Conservation (phyloP, 192 early-diverging fungal genomes). For the Backusella sp. region DNA sequence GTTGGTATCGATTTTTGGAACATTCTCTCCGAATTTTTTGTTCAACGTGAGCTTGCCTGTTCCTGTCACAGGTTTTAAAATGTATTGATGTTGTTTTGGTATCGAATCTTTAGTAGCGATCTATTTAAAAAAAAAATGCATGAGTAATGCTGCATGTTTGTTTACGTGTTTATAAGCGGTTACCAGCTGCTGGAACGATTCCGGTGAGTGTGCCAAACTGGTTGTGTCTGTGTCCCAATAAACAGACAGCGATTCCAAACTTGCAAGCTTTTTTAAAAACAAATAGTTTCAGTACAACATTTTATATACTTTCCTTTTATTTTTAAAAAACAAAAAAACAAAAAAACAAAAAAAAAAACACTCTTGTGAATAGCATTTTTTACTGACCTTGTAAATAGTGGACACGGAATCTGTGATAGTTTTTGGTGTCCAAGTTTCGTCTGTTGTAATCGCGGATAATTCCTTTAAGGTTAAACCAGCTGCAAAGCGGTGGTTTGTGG, state of each 20-base stretch:
- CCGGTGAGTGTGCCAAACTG: conserved; percentile 45
- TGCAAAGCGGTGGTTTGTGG: conserved; percentile 66
- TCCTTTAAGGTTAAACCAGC: conserved; percentile 77
- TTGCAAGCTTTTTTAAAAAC: conserved; percentile 47
- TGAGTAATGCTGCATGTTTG: not conserved
- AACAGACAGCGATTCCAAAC: conserved; percentile 57
- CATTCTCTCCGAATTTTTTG: conserved; percentile 12
- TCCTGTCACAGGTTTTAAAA: conserved; percentile 78
- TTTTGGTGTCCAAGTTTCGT: conserved; percentile 65
- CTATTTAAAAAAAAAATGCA: conserved; percentile 27
- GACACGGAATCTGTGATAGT: conserved; percentile 67
- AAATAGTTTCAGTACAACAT: not conserved
- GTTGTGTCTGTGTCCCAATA: conserved; percentile 73
- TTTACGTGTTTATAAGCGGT: not conserved
- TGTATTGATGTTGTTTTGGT: conserved; percentile 57
- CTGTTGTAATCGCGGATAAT: conserved; percentile 78
- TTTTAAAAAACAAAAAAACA: not conserved
- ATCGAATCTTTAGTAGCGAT: conserved; percentile 59
- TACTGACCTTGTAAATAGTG: conserved; percentile 64
- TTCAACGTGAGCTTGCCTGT: conserved; percentile 46
- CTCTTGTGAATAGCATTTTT: not conserved
- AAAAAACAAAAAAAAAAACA: too few relatives aligned
- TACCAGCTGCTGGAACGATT: not conserved
- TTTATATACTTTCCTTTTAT: not conserved
- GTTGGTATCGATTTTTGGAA: conserved; percentile 48